phyloP scores from a whole-genome alignment of 2,329 filamentous ascomycete species.

The Colletotrichum salicis region DNA sequence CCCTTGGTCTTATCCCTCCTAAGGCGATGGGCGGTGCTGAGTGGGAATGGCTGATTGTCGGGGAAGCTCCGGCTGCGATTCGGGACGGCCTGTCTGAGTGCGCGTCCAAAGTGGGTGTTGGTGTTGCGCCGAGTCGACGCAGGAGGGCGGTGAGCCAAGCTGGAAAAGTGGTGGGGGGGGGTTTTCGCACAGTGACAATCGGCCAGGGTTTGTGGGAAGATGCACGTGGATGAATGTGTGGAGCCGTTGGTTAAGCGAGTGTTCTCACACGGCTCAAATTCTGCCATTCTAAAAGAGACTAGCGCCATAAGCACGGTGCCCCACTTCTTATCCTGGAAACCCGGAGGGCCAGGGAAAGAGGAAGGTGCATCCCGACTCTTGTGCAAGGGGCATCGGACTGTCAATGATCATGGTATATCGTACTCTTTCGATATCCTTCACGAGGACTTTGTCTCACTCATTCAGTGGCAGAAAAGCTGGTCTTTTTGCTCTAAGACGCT shows the following conservation, averaged over 20 bases:
- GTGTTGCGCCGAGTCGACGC: not conserved
- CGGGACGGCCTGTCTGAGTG: constrained; percentile 4
- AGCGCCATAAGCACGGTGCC: fast-evolving
- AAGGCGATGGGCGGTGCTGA: constrained; percentile 21
- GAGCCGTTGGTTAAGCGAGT: not conserved
- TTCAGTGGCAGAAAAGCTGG: too few species aligned
- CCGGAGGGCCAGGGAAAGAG: not conserved
- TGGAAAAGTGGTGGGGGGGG: too few species aligned
- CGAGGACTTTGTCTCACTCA: too few species aligned
- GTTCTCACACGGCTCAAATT: not conserved
- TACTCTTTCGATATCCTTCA: too few species aligned
- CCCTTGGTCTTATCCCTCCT: constrained; percentile 16
- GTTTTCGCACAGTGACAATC: not conserved
- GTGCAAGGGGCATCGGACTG: too few species aligned
- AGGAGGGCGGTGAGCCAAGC: not conserved
- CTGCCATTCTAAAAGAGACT: not conserved
- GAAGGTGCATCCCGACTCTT: not conserved
- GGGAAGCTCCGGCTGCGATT: constrained; percentile 50
- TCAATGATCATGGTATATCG: too few species aligned
- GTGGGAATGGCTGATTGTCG: constrained; percentile 54
- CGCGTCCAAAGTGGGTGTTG: constrained; percentile 8
- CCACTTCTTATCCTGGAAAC: not conserved
- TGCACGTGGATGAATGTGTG: not conserved
- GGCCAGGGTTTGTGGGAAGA: not conserved
- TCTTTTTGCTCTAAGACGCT: too few species aligned